phyloP scores from a whole-genome alignment of 2,329 filamentous ascomycete species.

The Talaromyces sp. region DNA sequence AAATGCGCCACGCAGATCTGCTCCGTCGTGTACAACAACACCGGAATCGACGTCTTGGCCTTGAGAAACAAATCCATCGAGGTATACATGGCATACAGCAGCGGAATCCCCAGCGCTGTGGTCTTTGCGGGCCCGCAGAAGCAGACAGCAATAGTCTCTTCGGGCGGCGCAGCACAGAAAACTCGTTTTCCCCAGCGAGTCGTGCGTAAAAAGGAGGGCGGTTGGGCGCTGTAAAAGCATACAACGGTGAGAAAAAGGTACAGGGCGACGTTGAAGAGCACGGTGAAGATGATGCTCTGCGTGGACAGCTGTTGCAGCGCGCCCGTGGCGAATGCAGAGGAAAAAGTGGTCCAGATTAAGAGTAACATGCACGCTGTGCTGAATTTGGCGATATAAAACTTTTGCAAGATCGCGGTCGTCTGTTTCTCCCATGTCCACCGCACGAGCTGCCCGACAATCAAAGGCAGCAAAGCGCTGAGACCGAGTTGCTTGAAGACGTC shows the following conservation, averaged over 20 bases:
- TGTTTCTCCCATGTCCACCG: conserved; percentile 50
- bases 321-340: conserved; percentile 53
- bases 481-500: conserved; percentile 65
- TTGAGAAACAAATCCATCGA: conserved; percentile 28
- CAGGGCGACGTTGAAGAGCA: conserved; percentile 62
- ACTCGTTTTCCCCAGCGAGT: conserved; percentile 17
- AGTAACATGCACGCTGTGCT: conserved; percentile 42
- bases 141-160: conserved; percentile 64
- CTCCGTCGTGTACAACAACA: conserved; percentile 35
- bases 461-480: conserved; percentile 60
- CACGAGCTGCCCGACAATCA: conserved; percentile 57
- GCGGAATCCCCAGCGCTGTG: conserved; percentile 62
- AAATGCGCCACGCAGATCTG: conserved; percentile 36
- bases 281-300: conserved; percentile 59
- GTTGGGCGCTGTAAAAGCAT: conserved; percentile 46
- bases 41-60: conserved; percentile 33
- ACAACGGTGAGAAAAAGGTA: conserved; percentile 60
- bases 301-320: conserved; percentile 55
- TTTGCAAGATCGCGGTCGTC: conserved; percentile 39
- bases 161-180: conserved; percentile 42
- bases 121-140: conserved; percentile 72
- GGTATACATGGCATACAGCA: conserved; percentile 60
- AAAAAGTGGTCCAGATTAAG: conserved; percentile 47
- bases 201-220: conserved; percentile 21
- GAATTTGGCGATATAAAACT: conserved; percentile 48